Evolutionary conservation across 2,329 filamentous ascomycete genomes (phyloP).

Genomic region (Neonectria coccinea): DNA sequence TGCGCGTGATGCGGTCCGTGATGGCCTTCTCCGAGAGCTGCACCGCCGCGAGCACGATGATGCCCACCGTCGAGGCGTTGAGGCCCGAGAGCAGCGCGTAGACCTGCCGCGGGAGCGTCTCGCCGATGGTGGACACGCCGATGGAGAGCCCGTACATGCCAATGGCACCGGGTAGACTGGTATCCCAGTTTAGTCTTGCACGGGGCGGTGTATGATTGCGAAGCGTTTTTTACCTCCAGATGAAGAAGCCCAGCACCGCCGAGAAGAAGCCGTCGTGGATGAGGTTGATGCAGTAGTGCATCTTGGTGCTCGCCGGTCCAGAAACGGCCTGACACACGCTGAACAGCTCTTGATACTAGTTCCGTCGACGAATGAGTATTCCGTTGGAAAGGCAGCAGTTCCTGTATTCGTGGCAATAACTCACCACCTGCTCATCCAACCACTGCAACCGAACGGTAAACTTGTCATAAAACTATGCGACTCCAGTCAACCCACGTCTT

Average conservation of each 20-base stretch:
- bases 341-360: slow-evolving; percentile 78
- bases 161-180: slow-evolving; percentile 74
- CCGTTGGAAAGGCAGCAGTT: neutral
- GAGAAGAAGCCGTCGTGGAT: slow-evolving; percentile 70
- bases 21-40: slow-evolving; percentile 76
- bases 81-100: slow-evolving; percentile 79
- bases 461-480: slow-evolving; percentile 44
- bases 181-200: slow-evolving; percentile 11
- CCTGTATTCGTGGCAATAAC: neutral
- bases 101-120: slow-evolving; percentile 69
- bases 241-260: slow-evolving; percentile 69
- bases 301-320: slow-evolving; percentile 77
- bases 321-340: slow-evolving; percentile 75
- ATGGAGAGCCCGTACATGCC: slow-evolving; percentile 77
- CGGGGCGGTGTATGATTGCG: neutral
- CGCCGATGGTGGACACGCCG: slow-evolving; percentile 70
- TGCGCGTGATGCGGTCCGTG: slow-evolving; percentile 70
- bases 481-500: neutral
- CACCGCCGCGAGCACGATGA: slow-evolving; percentile 77
- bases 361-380: neutral
- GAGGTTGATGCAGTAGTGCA: slow-evolving; percentile 75
- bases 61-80: slow-evolving; percentile 78
- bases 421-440: slow-evolving; percentile 76
- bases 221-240: slow-evolving; percentile 67
- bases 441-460: slow-evolving; percentile 72